Percentiles rank a stretch among this genome's conserved stretches.
Evolutionary conservation across 305 asterid genomes (phyloP).

Genomic region (Solanum hybrid): DNA sequence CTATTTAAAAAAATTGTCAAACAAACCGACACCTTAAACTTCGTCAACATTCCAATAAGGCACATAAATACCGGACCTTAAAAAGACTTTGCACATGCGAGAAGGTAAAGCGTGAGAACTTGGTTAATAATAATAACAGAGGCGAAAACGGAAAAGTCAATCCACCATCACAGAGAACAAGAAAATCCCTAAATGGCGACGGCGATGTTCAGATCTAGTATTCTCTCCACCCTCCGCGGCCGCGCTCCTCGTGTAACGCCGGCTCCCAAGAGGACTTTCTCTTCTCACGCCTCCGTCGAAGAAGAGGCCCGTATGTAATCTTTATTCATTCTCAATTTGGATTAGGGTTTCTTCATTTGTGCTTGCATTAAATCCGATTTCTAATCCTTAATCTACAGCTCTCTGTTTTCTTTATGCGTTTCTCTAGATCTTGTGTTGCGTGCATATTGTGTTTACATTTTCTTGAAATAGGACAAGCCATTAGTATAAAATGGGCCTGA

Average conservation of each 20-base stretch:
- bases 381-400: neutral
- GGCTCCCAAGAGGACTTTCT: slow-evolving; percentile 38
- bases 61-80: neutral
- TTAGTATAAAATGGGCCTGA: neutral
- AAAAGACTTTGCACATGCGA: neutral
- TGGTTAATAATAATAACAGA: neutral
- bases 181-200: slow-evolving; percentile 38
- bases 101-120: neutral
- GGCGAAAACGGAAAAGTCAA: neutral
- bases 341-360: neutral
- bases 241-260: slow-evolving; percentile 30
- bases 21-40: neutral
- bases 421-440: neutral
- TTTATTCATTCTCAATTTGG: neutral
- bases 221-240: slow-evolving; percentile 57
- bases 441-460: neutral
- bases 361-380: neutral
- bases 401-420: neutral
- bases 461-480: neutral
- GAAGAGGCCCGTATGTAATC: slow-evolving; percentile 57
- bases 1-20: neutral
- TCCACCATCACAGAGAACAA: neutral
- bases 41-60: neutral
- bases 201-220: slow-evolving; percentile 57
- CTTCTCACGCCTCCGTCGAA: slow-evolving; percentile 39